Evolutionary conservation across 1,139 yeast genomes (phyloP).

Genomic region (Debaryomycetaceae sp.): DNA sequence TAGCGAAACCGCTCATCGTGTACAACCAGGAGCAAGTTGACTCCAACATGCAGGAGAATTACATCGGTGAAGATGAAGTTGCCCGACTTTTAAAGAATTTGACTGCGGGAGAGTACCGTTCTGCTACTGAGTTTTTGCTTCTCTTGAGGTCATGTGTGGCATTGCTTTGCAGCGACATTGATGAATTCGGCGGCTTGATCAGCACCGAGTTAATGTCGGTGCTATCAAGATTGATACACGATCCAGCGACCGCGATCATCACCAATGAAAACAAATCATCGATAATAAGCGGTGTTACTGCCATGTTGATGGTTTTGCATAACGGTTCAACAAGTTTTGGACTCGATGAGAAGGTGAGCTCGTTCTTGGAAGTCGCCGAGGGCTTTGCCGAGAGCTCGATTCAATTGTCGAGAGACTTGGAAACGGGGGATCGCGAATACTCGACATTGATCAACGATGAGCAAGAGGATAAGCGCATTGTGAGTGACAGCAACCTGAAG

Average conservation of each 20-base stretch:
- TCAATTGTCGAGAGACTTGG: slow-evolving; percentile 28
- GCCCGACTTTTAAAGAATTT: slow-evolving; percentile 30
- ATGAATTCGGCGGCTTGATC: slow-evolving; percentile 47
- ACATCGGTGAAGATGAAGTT: slow-evolving; percentile 35
- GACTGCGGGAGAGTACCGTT: slow-evolving; percentile 30
- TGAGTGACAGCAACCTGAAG: slow-evolving; percentile 30
- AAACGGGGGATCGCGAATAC: slow-evolving; percentile 41
- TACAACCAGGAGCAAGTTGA: slow-evolving; percentile 36
- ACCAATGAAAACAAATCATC: slow-evolving; percentile 39
- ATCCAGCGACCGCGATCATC: slow-evolving; percentile 25
- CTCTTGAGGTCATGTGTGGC: slow-evolving; percentile 41
- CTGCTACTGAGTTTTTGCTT: slow-evolving; percentile 40
- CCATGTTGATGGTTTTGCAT: slow-evolving; percentile 40
- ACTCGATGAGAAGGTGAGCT: slow-evolving; percentile 39
- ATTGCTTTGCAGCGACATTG: slow-evolving; percentile 44
- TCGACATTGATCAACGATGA: slow-evolving; percentile 38
- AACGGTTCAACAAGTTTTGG: slow-evolving; percentile 50
- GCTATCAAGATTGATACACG: slow-evolving; percentile 30
- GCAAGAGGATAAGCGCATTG: slow-evolving; percentile 32
- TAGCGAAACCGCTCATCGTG: slow-evolving; percentile 37
- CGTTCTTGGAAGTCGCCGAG: slow-evolving; percentile 44
- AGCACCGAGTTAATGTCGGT: slow-evolving; percentile 35
- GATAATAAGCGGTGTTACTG: slow-evolving; percentile 42
- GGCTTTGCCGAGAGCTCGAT: slow-evolving; percentile 37
- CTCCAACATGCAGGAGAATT: slow-evolving; percentile 17